Evolutionary conservation across 2,329 filamentous ascomycete species (phyloP).

Genomic region (Microsporum audouinii): DNA sequence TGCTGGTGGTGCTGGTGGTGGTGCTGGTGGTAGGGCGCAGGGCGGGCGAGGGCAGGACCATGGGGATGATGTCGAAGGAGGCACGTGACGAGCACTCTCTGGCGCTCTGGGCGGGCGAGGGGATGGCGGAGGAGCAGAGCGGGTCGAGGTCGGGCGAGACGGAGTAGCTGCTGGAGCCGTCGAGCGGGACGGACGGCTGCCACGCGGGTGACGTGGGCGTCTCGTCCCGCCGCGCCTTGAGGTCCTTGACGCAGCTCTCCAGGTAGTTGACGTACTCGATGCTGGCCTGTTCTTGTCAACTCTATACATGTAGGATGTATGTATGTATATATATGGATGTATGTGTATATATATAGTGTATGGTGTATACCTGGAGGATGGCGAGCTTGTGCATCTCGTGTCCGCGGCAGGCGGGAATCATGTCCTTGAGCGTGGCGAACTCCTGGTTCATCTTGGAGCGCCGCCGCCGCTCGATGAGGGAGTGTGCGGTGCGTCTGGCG

Average conservation of each 20-base stretch:
- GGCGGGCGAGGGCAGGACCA: conserved; percentile 28
- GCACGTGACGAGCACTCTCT: conserved; percentile 15
- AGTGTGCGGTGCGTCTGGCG: conserved; percentile 90
- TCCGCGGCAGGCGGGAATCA: conserved; percentile 91
- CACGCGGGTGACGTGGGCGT: conserved; percentile 21
- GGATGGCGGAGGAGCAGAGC: conserved; percentile 8
- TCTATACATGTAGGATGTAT: neutral
- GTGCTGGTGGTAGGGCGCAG: conserved; percentile 4
- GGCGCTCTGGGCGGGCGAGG: conserved; percentile 5
- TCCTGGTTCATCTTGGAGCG: conserved; percentile 99
- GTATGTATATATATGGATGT: neutral
- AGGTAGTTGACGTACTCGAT: conserved; percentile 95
- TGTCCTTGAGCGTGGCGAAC: conserved; percentile 80
- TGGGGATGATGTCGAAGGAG: conserved; percentile 21
- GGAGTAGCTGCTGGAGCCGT: conserved; percentile 9
- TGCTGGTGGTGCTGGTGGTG: conserved; percentile 3
- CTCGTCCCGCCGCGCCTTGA: conserved; percentile 46
- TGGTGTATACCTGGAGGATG: conserved; percentile 70
- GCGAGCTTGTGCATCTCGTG: conserved; percentile 96
- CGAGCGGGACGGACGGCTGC: conserved; percentile 9
- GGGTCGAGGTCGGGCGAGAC: conserved; percentile 28
- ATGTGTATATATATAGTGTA: neutral
- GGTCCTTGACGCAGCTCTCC: conserved; percentile 70
- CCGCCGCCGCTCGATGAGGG: conserved; percentile 77
- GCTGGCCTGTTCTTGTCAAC: conserved; percentile 52